These are phyloP conservation scores for Nannochloropsis salina DNA, from an alignment of 108 stramenopile species.

Conservation along the genomic window DNA sequence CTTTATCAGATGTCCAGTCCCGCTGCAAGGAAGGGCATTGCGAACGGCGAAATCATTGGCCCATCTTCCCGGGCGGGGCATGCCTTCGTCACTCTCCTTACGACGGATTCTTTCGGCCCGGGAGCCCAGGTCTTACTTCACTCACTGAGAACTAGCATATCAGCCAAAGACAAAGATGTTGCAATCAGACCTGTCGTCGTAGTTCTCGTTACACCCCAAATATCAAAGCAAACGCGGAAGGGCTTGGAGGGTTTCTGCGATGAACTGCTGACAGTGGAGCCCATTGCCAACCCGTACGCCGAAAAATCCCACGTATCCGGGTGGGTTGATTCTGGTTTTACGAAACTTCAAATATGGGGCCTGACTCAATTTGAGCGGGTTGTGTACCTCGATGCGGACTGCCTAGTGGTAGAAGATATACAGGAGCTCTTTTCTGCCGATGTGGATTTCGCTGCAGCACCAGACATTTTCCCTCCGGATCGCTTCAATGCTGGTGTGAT, in stretches of 20 bases:
- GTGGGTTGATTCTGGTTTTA: constrained; percentile 43
- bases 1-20: neutral
- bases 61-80: constrained; percentile 44
- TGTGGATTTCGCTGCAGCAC: constrained; percentile 72
- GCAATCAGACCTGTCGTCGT: constrained; percentile 55
- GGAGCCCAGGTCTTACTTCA: constrained; percentile 69
- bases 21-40: neutral
- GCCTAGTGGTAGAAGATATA: constrained; percentile 29
- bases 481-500: constrained; percentile 81
- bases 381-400: constrained; percentile 66
- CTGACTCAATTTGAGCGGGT: constrained; percentile 64
- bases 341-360: constrained; percentile 54
- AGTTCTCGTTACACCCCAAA: constrained; percentile 58
- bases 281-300: constrained; percentile 24
- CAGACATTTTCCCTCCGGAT: constrained; percentile 73
- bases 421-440: constrained; percentile 56
- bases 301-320: constrained; percentile 29
- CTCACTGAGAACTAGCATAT: constrained; percentile 50
- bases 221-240: constrained; percentile 40
- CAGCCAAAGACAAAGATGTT: neutral
- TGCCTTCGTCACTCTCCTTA: constrained; percentile 67
- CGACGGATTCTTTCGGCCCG: constrained; percentile 61
- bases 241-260: constrained; percentile 56
- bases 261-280: constrained; percentile 57
- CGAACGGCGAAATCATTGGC: neutral